Base-by-base conservation (phyloP, 768 basidiomycete species). In the Lentinus tigrinus region DNA sequence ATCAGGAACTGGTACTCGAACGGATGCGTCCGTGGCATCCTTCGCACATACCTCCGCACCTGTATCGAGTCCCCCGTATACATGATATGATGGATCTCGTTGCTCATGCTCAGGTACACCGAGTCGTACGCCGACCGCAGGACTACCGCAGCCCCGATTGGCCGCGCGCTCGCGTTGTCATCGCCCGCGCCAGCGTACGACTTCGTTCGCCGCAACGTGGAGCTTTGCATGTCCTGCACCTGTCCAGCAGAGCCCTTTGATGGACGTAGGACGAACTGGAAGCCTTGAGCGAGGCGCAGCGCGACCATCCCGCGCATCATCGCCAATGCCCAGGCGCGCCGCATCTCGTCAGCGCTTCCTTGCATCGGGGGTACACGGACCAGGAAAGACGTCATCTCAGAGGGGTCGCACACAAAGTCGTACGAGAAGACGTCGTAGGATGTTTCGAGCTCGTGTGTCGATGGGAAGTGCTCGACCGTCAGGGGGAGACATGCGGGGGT, bases 231-330 rank as follows among this genome's bases (percentile, higher is more conserved):
- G n/a, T 70, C 71, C 34, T 77, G 75, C 16, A 77, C 72, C 47
- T 55, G 23, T 43, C 67, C 58, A 1, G 63, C 58, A 1, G 55
- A 52, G n/a, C 24, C 31, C 50, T 71, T 69, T 16, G 67, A 61
- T 9, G 83, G 78, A 23, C 79, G 78, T 17, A 95, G 75, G 21
- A 97, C 85, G 65, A 98, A 92, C 69, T 98, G 96, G 72, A 98
- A 98, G 21, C 95, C 95, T 71, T 98, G 94, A 13, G 91, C 86
- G 13, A 98, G 80, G 23, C 96, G 81, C 44, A 97, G 87, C 3
- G 91, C 93, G 1, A 92, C 92, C 91, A 98, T 95, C 34, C 91
- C 93, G 26, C 89, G 84, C 90, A 98, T 93, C 17, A 93, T 87
- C 2, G 80, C 83, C 23, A 91, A 71, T 0, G 89, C 91, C 87